Evolutionary conservation across 192 early-diverging fungal species (phyloP).

Genomic region (Backusella westeae): DNA sequence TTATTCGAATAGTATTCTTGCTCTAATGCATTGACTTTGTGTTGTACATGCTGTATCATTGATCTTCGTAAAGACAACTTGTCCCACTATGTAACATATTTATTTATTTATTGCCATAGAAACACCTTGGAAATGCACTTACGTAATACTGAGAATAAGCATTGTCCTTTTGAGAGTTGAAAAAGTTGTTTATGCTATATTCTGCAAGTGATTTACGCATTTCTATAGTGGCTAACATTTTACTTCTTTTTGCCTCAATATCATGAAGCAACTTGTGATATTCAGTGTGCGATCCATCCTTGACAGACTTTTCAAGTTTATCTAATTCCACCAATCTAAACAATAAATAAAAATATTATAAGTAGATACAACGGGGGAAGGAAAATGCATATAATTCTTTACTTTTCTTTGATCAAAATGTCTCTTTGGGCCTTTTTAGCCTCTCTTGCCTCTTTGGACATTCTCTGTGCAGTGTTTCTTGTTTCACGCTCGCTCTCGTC

Average conservation of each 20-base stretch:
- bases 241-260: constrained; percentile 27
- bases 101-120: neutral
- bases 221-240: constrained; percentile 22
- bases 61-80: constrained; percentile 27
- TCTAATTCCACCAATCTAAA: constrained; percentile 26
- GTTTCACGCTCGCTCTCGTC: constrained; percentile 30
- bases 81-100: constrained; percentile 18
- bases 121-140: constrained; percentile 3
- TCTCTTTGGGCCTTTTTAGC: constrained; percentile 29
- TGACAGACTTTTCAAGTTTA: constrained; percentile 23
- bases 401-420: constrained; percentile 18
- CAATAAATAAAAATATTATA: neutral
- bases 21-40: constrained; percentile 33
- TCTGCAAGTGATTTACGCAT: constrained; percentile 22
- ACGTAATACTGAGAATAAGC: constrained; percentile 34
- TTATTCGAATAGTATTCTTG: constrained; percentile 31
- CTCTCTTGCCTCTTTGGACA: constrained; percentile 30
- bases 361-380: too few relatives aligned
- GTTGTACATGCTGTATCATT: constrained; percentile 35
- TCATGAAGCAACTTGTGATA: constrained; percentile 29
- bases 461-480: constrained; percentile 17
- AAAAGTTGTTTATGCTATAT: constrained; percentile 17
- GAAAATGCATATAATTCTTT: neutral
- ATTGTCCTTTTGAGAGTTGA: constrained; percentile 20
- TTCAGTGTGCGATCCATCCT: constrained; percentile 29